Base-by-base conservation (phyloP, 83 land plant genomes). In the Thuja plicata region DNA sequence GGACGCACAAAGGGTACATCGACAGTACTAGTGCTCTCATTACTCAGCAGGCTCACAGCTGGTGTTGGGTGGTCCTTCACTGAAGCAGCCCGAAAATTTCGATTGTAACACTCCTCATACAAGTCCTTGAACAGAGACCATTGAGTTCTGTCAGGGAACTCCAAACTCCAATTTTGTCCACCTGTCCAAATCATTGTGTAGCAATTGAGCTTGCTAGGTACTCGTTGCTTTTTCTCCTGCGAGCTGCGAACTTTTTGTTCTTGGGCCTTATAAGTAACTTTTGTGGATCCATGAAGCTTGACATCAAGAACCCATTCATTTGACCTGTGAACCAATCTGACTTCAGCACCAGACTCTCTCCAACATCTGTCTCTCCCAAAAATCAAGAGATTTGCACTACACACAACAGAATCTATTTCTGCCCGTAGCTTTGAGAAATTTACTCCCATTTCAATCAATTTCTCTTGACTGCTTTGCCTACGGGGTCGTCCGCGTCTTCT, bases 101-200 rank as follows among this genome's bases (percentile, higher is more conserved):
- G 85, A 16, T 91, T 87, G 54, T 82, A 70, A 76, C 95, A 94
- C 70, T 89, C 94, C 90, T 84, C 89, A 54, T 90, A 88, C 66
- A 95, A 89, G 70, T 95, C 92, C 90, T 88, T 95, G 86, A 95
- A 95, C 60, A 92, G 40, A 19, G 50, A n/a, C 96, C 96, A 95
- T 48, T 95, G 95, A 37, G 32, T 34, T 78, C 87, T 76, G 55
- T 92, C 88, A 74, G 89, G 86, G 82, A 95, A 95, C 85, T 95
- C 96, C 27, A 95, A 90, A 88, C 89, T 92, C 96, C 93, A 94
- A 45, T 88, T 87, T 79, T 88, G 54, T 8, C 94, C 94, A 27
- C 74, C 89, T 8, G 86, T 46, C 96, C 96, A 95, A 40, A 94
- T 88, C 27, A 89, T 89, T 38, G 89, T 92, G 86, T 90, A 93